Base-by-base conservation (phyloP, 192 early-diverging fungal species). In the Podila horticola region DNA sequence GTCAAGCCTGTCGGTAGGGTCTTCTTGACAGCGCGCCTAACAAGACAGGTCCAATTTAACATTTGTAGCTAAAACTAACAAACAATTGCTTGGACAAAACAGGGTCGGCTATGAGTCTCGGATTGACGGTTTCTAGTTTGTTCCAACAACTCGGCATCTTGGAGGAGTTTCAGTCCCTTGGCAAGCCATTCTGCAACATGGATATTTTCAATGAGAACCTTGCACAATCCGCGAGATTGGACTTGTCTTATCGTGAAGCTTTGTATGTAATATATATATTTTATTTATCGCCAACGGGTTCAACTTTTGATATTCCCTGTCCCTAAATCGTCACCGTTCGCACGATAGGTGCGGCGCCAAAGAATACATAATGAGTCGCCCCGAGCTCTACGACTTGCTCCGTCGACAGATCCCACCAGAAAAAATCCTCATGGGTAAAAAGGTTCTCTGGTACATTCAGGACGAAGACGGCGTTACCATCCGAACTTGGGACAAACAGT, bases 1-100 rank as follows among this genome's bases (percentile, higher is more conserved):
- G 52, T 67, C 28, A 67, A 57, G 22, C 52, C 66, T 7, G 50
- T 67, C 20, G 66, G 66, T 67, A 67, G 24, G 30, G 2, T 20
- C 49, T 50, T 10, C 49, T 50, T 19, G 2, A 3, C 49, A 19
- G 49, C 3, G 15, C 49, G 12, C 20, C 49, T n/a, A 50, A 19
- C 20, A 50, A 5, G 33, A 34, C 2, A 34, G 6, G 33, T 34
- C 33, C 33, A 34, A 34, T n/a, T n/a, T 34, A 34, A 34, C 6
- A 34, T 34, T 6, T 34, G 33, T 2, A 34, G 33, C 31, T 61
- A 11, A 17, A 30, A 30, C 24, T 41, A n/a, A n/a, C n/a, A n/a
- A n/a, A n/a, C n/a, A n/a, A n/a, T 63, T 22, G 8, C 31, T 22
- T 31, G 1, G 5, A 12, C 9, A n/a, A 58, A 58, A 58, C 57